Conservation (phyloP, 2,329 filamentous ascomycete species). For the Fusarium cyanostomum region DNA sequence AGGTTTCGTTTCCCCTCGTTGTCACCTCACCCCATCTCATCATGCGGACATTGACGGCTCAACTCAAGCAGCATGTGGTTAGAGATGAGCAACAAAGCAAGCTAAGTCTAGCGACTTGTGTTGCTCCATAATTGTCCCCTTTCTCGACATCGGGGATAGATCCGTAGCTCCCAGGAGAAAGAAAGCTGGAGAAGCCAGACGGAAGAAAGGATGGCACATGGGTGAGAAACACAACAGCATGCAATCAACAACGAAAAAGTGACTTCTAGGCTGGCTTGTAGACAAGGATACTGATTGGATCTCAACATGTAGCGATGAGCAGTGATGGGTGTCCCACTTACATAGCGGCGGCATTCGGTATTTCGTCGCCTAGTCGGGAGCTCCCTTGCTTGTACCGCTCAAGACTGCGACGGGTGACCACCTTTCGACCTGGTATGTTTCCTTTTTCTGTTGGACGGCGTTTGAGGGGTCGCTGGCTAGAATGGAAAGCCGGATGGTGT, state of each 20-base stretch:
- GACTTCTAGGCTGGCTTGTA: constrained; percentile 7
- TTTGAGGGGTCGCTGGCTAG: constrained; percentile 11
- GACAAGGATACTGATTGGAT: constrained; percentile 24
- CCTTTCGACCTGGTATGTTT: background rate
- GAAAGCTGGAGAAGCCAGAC: constrained; percentile 14
- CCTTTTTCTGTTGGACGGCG: background rate
- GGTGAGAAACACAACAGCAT: background rate
- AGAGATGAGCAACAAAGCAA: constrained; percentile 4
- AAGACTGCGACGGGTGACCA: background rate
- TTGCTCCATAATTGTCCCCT: constrained; percentile 17
- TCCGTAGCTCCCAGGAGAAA: constrained; percentile 11
- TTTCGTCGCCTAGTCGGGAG: constrained; percentile 25
- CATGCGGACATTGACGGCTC: constrained; percentile 16
- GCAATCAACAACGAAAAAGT: background rate
- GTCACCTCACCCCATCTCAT: constrained; percentile 1
- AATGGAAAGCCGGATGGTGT: background rate
- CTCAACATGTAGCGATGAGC: constrained; percentile 29
- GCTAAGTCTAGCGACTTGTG: constrained; percentile 9
- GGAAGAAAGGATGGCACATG: constrained; percentile 5
- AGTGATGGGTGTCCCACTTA: constrained; percentile 26
- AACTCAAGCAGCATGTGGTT: constrained; percentile 22
- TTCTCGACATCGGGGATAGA: constrained; percentile 19
- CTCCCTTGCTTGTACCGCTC: constrained; percentile 4
- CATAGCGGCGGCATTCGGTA: constrained; percentile 35
- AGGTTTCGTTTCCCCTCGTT: background rate